Evolutionary conservation across 192 early-diverging fungal species (phyloP), one percentile per base, ranked within the genome.

Genomic region (Kappamyces sp.): DNA sequence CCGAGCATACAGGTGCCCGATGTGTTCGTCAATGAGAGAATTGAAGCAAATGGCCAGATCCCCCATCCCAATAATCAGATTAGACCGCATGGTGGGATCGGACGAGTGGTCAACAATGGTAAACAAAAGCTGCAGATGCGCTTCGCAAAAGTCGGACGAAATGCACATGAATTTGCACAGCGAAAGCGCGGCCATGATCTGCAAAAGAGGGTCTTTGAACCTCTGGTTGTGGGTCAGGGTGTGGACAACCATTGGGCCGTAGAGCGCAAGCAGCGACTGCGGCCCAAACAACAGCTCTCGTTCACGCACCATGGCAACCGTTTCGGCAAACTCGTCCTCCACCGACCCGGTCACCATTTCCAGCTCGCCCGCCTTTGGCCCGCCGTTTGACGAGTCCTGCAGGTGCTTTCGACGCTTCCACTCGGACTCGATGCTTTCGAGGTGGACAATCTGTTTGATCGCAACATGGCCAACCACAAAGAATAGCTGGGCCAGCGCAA

Each of bases 1-100:
- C 8, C 93, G 88, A 14, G 89, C 90, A 66, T 99, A 99, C 1
- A 99, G 80, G 63, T 91, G 94, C 11, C 84, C 77, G 54, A 98
- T 96, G 60, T 99, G 93, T 62, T 93, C 88, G 66, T 98, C 94
- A 64, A 99, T 95, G 30, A 98, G 67, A 37, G 86, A 94, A 67
- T 88, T 96, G 78, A 97, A 99, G 69, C 86, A 92, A n/a, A 97
- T 88, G 4, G 93, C 80, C 77, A 99, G 89, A 63, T 99, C 97
- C 59, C 97, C 95, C n/a, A 99, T 72, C 0, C 93, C 95, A 62
- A 99, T 97, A 50, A 93, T 84, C 49, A 93, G 84, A 74, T 99
- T 99, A 66, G 88, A 84, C 4, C 94, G 85, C 63, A 98, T 93
- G 8, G 84, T 81, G 4, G 91, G 84, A 49, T 91, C 84, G 36